Evolutionary conservation across 1,284 basidiomycete genomes (phyloP).

Genomic region (Trametes polyzona): DNA sequence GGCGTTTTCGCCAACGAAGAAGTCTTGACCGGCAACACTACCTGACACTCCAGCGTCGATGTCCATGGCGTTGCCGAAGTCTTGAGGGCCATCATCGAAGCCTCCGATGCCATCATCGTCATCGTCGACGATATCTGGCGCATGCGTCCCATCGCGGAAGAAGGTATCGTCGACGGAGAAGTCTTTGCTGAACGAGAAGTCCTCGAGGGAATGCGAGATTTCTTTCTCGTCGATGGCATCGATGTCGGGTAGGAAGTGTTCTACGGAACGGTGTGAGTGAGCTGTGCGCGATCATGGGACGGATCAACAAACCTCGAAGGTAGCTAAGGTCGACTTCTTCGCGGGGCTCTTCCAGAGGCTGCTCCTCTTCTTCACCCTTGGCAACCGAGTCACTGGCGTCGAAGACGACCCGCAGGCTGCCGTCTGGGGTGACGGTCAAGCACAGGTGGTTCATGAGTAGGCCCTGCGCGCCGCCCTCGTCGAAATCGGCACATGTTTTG

Average conservation of each 20-base stretch:
- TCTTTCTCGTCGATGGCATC: constrained; percentile 64
- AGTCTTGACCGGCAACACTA: constrained; percentile 66
- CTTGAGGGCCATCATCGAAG: constrained; percentile 35
- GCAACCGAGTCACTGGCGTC: constrained; percentile 92
- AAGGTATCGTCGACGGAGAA: constrained; percentile 67
- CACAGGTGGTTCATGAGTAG: constrained; percentile 91
- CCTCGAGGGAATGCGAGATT: constrained; percentile 80
- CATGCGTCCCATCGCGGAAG: constrained; percentile 52
- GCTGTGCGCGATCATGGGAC: background rate
- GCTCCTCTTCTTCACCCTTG: constrained; percentile 77
- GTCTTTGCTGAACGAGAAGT: constrained; percentile 78
- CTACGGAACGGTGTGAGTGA: constrained; percentile 36
- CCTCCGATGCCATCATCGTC: constrained; percentile 46
- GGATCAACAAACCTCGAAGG: constrained; percentile 61
- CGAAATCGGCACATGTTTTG: constrained; percentile 98
- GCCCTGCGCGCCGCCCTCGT: constrained; percentile 96
- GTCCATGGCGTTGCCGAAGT: constrained; percentile 43
- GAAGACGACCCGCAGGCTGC: constrained; percentile 89
- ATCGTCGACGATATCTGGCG: constrained; percentile 47
- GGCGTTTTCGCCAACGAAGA: constrained; percentile 76
- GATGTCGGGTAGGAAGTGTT: constrained; percentile 74
- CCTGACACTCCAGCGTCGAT: constrained; percentile 45
- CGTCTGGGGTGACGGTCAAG: constrained; percentile 78
- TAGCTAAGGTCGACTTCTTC: constrained; percentile 72
- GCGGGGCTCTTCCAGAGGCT: constrained; percentile 61